Evolutionary conservation across 345 rosid species (phyloP), one percentile per base, ranked within the genome.

Genomic region (Carallia pectinifolia): DNA sequence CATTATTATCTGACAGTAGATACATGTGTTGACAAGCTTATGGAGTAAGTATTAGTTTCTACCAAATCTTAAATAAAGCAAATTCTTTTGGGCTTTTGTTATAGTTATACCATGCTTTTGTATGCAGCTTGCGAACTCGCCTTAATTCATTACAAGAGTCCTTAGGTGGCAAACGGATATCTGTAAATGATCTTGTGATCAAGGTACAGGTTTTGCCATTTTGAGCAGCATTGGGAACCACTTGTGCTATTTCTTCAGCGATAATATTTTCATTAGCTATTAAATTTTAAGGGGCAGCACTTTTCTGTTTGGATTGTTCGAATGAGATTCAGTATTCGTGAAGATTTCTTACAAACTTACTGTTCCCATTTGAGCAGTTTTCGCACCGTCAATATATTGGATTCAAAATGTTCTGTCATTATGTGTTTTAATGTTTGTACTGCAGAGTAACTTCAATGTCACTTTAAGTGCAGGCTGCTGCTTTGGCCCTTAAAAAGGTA

Each of bases 1-100:
- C 99, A 92, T 83, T 95, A 92, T 83, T 95, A 95, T 79, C 66
- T 95, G 77, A 87, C 97, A 6, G 97, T 92, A 5, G 99, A 95
- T 88, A 69, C 92, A 70, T 85, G 94, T 76, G 97, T 95, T 71
- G 99, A 92, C 87, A 90, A 85, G 82, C 90, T 95, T 53, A 86
- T 88, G 90, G 84, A 80, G 98, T 95, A 74, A 86, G 85, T 71
- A 69, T 68, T n/a, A 54, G 64, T 60, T 67, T 48, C 38, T 18
- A 33, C 56, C 40, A 63, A 54, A 65, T 64, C 50, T 53, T 71
- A 61, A 1, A 19, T 33, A 15, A 60, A 4, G 53, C 31, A 27
- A 15, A 9, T 27, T 59, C 6, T 52, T 52, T 47, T 58, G 12
- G 16, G 33, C 19, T 37, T 58, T 72, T 18, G 71, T 58, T 64